phyloP scores from a whole-genome alignment of 495 filamentous ascomycete genomes.

The Patellaria atrata region DNA sequence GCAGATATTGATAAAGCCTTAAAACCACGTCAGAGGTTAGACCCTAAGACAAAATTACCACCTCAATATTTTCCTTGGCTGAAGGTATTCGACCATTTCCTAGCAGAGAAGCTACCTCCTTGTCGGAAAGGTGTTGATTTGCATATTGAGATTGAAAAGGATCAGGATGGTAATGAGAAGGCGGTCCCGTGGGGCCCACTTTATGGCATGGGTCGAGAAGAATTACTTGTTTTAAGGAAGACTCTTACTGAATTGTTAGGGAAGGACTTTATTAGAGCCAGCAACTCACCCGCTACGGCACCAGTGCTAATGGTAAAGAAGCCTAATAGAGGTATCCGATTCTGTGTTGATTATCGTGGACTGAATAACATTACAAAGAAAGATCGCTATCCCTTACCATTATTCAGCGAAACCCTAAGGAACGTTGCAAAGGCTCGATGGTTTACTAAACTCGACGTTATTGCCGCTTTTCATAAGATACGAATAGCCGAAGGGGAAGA shows the following conservation, averaged over 20 bases:
- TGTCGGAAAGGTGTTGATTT: constrained; percentile 8
- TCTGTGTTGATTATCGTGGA: constrained; percentile 21
- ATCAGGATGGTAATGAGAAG: constrained; percentile 10
- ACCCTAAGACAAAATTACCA: no score
- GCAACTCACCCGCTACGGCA: constrained; percentile 7
- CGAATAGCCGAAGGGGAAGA: constrained; percentile 22
- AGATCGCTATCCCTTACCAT: constrained; percentile 17
- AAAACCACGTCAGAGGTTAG: no score
- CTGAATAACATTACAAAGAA: constrained; percentile 16
- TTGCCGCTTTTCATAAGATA: constrained; percentile 29
- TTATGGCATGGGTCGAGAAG: constrained; percentile 6
- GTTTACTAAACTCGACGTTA: constrained; percentile 23
- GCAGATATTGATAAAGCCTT: no score
- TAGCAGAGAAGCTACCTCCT: constrained; percentile 8
- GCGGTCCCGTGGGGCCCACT: constrained; percentile 12
- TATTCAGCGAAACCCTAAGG: constrained; percentile 18
- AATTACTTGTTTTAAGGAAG: constrained; percentile 19
- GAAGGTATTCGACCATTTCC: constrained; percentile 3
- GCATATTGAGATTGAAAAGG: constrained; percentile 12
- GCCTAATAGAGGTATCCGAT: constrained; percentile 11
- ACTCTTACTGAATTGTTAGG: constrained; percentile 12
- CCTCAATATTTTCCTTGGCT: no score
- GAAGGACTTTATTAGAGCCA: constrained; percentile 20
- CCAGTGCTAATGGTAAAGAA: constrained; percentile 17
- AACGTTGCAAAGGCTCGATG: constrained; percentile 11